Base-by-base conservation (phyloP, 495 filamentous ascomycete genomes). In the Aspergillus ostianus region DNA sequence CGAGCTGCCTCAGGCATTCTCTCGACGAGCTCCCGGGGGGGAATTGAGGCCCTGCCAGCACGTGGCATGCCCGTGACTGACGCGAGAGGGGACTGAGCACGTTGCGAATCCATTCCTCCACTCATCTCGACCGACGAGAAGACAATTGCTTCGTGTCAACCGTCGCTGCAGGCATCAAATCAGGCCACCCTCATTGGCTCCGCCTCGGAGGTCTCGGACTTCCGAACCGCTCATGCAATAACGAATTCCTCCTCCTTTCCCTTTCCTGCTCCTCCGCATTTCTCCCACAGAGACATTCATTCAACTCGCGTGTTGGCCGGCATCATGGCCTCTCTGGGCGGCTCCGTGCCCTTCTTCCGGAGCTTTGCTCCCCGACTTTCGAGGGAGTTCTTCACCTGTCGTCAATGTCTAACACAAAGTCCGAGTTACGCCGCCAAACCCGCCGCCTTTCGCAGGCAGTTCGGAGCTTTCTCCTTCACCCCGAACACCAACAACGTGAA, bases 311-410 rank as follows among this genome's bases (percentile, higher is more conserved):
- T 29, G n/a, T 44, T 56, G 54, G 21, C 64, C 46, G 32, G 60
- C 62, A 65, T 55, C 51, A 80, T 80, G 77, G 76, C 76, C 52
- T 68, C 69, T 30, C 56, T 75, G 47, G 70, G 71, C 52, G 61
- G 64, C 41, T 65, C 73, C 58, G 53, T 65, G 55, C 65, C 71
- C 29, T 44, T 69, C 51, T 68, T 76, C 60, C 67, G 73, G 66
- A 68, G 71, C 18, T 47, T 73, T 51, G 79, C 79, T 53, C 75
- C 82, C 10, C 80, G 80, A 56, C 66, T 90, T 15, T 73, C 84
- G 4, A 70, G 77, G 23, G 76, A 82, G 47, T 77, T 85, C 51
- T 84, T 88, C 60, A 76, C 83, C 59, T 87, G 87, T 71, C 80
- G 82, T 53, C 84, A 88, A 78, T 90, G 85, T 66, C 73, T 87